Conservation (phyloP, 1,284 basidiomycete genomes). For the Neolentinus lepideus region DNA sequence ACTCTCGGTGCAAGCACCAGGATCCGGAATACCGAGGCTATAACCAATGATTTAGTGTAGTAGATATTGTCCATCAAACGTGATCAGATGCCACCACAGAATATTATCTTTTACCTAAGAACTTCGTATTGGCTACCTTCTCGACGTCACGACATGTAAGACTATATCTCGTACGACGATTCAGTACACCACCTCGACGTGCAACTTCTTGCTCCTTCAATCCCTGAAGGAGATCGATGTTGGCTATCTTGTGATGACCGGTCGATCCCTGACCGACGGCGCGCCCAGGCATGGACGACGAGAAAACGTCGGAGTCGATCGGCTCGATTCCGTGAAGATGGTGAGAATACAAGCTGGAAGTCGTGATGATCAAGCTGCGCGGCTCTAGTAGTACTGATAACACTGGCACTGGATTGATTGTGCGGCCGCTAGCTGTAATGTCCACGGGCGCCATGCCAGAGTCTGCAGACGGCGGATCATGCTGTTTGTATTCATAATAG, state of each 20-base stretch:
- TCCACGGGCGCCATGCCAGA: constrained; percentile 1
- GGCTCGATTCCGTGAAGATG: constrained; percentile 74
- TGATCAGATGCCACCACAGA: not conserved
- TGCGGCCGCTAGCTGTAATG: constrained; percentile 28
- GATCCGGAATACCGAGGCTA: too few relatives aligned
- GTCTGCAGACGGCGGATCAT: constrained; percentile 1
- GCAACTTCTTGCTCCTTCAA: constrained; percentile 31
- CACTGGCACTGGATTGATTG: constrained; percentile 58
- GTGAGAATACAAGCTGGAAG: constrained; percentile 54
- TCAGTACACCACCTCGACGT: constrained; percentile 39
- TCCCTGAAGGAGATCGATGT: constrained; percentile 42
- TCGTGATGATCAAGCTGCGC: constrained; percentile 77
- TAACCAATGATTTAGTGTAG: too few relatives aligned
- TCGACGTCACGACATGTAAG: constrained; percentile 84
- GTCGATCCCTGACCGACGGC: constrained; percentile 6
- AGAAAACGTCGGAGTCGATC: constrained; percentile 39
- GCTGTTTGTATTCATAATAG: constrained; percentile 64
- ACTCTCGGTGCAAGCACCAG: too few relatives aligned
- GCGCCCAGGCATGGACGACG: constrained; percentile 9
- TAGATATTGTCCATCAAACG: not conserved
- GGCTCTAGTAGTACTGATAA: constrained; percentile 77
- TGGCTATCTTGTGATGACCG: constrained; percentile 35
- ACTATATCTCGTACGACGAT: constrained; percentile 64
- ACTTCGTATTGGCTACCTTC: constrained; percentile 33
- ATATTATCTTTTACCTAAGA: not conserved